A percentile compares a stretch with the other conserved stretches of the same genome.
phyloP scores from a whole-genome alignment of 2,329 filamentous ascomycete species.

The Chaetomium globosum region DNA sequence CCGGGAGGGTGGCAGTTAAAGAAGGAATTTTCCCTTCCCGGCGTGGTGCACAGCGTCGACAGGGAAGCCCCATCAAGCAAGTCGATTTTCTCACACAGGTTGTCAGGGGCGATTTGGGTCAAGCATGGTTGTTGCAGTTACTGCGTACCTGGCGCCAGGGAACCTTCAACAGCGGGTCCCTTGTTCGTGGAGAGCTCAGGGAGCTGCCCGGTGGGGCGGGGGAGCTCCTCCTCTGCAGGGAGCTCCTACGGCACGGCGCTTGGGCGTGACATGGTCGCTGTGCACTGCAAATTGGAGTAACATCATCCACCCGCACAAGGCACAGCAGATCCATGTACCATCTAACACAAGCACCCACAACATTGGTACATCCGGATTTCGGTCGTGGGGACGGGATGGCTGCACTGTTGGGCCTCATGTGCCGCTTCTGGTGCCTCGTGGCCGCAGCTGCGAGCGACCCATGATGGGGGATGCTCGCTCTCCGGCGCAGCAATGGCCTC shows the following conservation, averaged over 20 bases:
- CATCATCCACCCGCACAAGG: conserved; percentile 12
- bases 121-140: conserved; percentile 31
- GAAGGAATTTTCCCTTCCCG: conserved; percentile 36
- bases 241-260: conserved; percentile 32
- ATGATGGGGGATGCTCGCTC: conserved; percentile 8
- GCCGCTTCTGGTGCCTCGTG: conserved; percentile 24
- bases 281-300: conserved; percentile 27
- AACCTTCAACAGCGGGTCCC: conserved; percentile 28
- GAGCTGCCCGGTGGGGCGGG: conserved; percentile 30
- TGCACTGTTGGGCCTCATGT: conserved; percentile 20
- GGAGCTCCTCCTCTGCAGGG: conserved; percentile 32
- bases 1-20: conserved; percentile 31
- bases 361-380: conserved; percentile 21
- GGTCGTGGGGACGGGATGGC: conserved; percentile 5
- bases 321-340: conserved; percentile 17
- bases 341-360: not conserved
- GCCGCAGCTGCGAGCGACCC: conserved; percentile 23
- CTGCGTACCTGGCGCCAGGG: conserved; percentile 25
- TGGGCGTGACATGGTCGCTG: conserved; percentile 25
- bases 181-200: conserved; percentile 23
- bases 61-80: conserved; percentile 37
- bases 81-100: conserved; percentile 34
- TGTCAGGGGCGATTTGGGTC: conserved; percentile 38
- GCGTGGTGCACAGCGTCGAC: conserved; percentile 31
- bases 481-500: conserved; percentile 6